phyloP scores from a whole-genome alignment of 2,329 filamentous ascomycete genomes.

The Aspergillus vadensis region DNA sequence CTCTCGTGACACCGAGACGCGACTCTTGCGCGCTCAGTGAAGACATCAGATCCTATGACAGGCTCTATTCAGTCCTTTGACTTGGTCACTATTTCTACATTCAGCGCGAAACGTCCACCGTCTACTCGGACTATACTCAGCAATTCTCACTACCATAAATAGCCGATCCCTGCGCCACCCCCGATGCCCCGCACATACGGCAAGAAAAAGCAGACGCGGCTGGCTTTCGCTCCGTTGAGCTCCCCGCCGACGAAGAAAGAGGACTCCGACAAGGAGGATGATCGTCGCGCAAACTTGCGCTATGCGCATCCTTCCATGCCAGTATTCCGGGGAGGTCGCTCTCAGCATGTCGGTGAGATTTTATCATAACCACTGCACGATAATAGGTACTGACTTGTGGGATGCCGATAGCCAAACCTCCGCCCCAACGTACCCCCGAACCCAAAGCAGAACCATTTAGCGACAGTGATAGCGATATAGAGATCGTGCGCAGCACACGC shows the following conservation, averaged over 20 bases:
- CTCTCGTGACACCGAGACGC: conserved; percentile 23
- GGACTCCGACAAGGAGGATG: conserved; percentile 22
- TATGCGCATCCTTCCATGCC: conserved; percentile 35
- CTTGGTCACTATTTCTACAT: neutral
- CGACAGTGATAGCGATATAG: conserved; percentile 23
- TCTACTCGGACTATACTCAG: neutral
- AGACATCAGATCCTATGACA: neutral
- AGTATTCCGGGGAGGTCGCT: conserved; percentile 12
- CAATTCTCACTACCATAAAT: neutral
- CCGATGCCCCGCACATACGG: conserved; percentile 35
- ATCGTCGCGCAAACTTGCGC: conserved; percentile 36
- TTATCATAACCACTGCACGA: neutral
- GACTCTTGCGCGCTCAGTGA: conserved; percentile 18
- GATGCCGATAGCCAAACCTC: neutral
- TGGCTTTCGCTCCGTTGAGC: conserved; percentile 43
- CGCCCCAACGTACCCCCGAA: neutral
- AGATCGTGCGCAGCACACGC: conserved; percentile 18
- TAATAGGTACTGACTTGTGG: neutral
- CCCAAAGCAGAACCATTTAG: neutral
- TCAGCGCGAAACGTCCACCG: neutral
- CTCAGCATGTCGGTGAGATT: conserved; percentile 11
- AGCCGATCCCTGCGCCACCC: conserved; percentile 4
- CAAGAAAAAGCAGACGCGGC: conserved; percentile 45
- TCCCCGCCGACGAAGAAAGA: conserved; percentile 30
- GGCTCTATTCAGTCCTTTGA: neutral